These are phyloP conservation scores for Paxillus involutus DNA, from an alignment of 768 basidiomycete species.

Conservation along the genomic window DNA sequence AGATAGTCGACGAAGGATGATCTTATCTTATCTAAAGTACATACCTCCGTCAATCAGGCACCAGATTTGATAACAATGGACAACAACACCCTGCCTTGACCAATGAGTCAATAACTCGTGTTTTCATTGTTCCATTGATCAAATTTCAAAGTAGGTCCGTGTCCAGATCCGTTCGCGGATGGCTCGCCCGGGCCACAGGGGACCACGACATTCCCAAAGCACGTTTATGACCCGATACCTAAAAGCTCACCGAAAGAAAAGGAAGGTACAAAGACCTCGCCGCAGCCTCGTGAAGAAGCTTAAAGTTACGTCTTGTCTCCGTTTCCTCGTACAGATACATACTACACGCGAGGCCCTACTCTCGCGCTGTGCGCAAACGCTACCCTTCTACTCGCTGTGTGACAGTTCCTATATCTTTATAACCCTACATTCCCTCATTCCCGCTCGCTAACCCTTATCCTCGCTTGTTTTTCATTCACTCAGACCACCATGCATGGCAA, in stretches of 20 bases:
- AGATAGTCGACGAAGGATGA: too few species aligned
- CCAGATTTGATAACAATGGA: constrained; percentile 2
- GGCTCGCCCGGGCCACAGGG: not conserved
- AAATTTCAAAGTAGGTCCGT: not conserved
- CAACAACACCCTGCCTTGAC: too few species aligned
- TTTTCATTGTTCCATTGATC: constrained; percentile 2
- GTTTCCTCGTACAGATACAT: not conserved
- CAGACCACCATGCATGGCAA: constrained; percentile 6
- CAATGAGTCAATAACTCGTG: too few species aligned
- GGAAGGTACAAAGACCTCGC: constrained; percentile 7
- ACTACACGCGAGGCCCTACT: not conserved
- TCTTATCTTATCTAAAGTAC: constrained; percentile 10
- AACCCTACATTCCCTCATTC: not conserved
- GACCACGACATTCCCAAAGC: constrained; percentile 1
- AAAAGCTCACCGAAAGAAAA: not conserved
- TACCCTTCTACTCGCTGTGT: not conserved
- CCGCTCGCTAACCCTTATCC: not conserved
- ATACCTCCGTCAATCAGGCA: not conserved
- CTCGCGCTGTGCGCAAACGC: constrained; percentile 4
- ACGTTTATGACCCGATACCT: not conserved
- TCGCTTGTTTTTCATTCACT: not conserved
- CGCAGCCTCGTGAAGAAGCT: constrained; percentile 16
- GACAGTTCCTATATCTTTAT: not conserved
- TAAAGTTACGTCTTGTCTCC: constrained; percentile 12
- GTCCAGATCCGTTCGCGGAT: not conserved